Base-by-base conservation (phyloP, 2,329 filamentous ascomycete species). In the Aspergillus jensenii region DNA sequence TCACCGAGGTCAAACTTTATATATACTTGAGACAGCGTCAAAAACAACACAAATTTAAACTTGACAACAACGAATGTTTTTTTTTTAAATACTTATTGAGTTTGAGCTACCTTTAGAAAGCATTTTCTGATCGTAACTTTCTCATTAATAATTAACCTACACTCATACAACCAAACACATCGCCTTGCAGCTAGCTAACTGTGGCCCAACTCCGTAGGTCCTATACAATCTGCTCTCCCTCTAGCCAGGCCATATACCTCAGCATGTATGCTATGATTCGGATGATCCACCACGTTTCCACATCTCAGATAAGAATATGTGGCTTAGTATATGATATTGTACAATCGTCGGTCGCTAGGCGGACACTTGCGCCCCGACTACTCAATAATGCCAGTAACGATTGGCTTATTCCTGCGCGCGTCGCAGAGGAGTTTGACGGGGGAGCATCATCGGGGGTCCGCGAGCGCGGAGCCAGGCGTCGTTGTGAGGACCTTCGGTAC, bases 401-500 rank as follows among this genome's bases (percentile, higher is more conserved):
- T 58, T 17, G 39, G 35, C 60, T 65, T 69, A 73, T 65, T 74
- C 68, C 65, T 71, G 69, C 63, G 64, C 63, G 12, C 65, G 59
- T 48, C 65, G 70, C 55, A 72, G 62, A 43, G 71, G 68, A 57
- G 70, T 73, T 60, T 79, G 74, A 61, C 78, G 73, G 35, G 81
- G 81, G 67, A 86, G 76, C 63, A 96, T 86, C 68, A 93, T 86
- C 23, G 93, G 91, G 62, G 86, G 84, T 68, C 89, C 82, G 66
- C 88, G 87, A 51, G 90, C 87, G 73, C 86, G 85, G 66, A 86
- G 84, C 79, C 93, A 96, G 58, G 90, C 86, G 59, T 88, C 81
- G 68, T 90, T 87, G 39, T 89, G 87, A 44, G 91, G 90, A 64
- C 90, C 87, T 68, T 99, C 95, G 59, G 91, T 93, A 72, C 95